These are phyloP conservation scores for Pseudevernia furfuracea DNA, from an alignment of 495 filamentous ascomycete genomes.

Conservation along the genomic window DNA sequence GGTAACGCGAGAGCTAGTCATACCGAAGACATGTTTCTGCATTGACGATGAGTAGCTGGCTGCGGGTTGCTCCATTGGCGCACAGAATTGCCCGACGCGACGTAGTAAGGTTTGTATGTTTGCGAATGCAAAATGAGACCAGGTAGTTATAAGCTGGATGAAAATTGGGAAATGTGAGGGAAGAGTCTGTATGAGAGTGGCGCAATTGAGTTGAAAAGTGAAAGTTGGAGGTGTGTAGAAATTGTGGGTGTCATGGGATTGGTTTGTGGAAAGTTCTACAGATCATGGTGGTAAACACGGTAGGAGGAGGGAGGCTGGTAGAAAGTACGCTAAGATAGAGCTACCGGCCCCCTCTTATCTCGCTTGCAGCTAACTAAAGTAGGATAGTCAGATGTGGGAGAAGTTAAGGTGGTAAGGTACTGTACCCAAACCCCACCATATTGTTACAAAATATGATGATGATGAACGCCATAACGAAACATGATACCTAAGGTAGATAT, in stretches of 20 bases:
- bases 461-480: too few relatives aligned
- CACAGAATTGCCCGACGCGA: not conserved
- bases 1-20: not conserved
- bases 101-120: not conserved
- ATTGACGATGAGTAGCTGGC: not conserved
- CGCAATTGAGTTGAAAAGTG: not conserved
- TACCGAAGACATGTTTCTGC: not conserved
- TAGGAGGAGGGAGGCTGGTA: not conserved
- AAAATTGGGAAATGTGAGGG: not conserved
- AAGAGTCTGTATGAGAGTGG: not conserved
- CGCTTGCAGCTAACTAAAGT: not conserved
- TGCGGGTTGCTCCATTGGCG: not conserved
- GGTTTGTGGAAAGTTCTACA: not conserved
- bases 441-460: too few relatives aligned
- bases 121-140: not conserved
- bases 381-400: too few relatives aligned
- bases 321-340: conserved; percentile 8
- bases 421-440: too few relatives aligned
- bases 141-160: not conserved
- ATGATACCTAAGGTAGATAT: too few relatives aligned
- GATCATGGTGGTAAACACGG: not conserved
- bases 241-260: not conserved
- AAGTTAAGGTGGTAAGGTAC: too few relatives aligned
- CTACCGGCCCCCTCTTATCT: not conserved
- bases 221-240: not conserved